Evolutionary conservation across 1,139 yeast species (phyloP).

Genomic region (Scheffersomyces segobiensis): DNA sequence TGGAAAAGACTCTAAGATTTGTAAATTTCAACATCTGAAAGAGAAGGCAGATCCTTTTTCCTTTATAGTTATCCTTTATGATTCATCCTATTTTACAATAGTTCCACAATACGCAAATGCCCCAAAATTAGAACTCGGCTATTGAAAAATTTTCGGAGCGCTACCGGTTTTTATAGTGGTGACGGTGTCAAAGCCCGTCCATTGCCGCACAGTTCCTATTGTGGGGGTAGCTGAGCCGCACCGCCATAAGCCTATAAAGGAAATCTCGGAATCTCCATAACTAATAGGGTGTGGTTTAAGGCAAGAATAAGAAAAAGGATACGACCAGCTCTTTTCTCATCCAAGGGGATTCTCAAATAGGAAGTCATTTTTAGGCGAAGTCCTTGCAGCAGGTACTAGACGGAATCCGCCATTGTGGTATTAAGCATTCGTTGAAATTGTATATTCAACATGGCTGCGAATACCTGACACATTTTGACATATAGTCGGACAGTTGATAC

Average conservation of each 20-base stretch:
- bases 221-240: slow-evolving; percentile 1
- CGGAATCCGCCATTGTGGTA: neutral
- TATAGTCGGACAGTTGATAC: too few relatives aligned
- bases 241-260: neutral
- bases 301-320: neutral
- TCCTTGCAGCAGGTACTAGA: neutral
- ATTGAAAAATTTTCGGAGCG: neutral
- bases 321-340: neutral
- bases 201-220: slow-evolving; percentile 9
- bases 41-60: neutral
- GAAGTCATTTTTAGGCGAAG: neutral
- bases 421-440: too few relatives aligned
- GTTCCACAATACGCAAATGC: neutral
- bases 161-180: neutral
- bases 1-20: neutral
- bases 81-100: neutral
- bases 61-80: neutral
- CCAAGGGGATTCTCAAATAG: neutral
- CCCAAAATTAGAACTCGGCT: neutral
- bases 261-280: neutral
- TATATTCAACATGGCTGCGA: too few relatives aligned
- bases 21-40: neutral
- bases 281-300: neutral
- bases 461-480: too few relatives aligned
- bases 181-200: neutral